Conservation (phyloP, 108 stramenopile genomes). For the Seminavis robusta region DNA sequence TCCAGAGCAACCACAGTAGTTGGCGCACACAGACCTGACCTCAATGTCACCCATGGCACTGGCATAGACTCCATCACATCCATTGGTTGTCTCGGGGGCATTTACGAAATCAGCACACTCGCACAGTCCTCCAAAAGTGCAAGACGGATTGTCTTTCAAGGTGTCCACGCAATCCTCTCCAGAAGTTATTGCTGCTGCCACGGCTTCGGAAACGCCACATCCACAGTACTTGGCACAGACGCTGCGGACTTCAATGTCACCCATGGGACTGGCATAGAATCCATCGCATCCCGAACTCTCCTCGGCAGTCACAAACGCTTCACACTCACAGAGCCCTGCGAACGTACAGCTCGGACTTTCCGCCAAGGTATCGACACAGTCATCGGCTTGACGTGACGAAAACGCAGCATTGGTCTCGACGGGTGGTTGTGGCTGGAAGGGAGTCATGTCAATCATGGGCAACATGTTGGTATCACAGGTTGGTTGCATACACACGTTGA, state of each 20-base stretch:
- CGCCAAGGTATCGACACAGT: slow-evolving; percentile 6
- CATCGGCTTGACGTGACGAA: no score
- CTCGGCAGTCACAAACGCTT: slow-evolving; percentile 3
- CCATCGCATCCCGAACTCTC: slow-evolving; percentile 7
- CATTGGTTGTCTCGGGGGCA: background rate
- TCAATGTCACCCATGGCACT: slow-evolving; percentile 6
- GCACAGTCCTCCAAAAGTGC: slow-evolving; percentile 10
- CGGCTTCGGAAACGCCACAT: no score
- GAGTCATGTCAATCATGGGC: background rate
- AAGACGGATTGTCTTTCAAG: slow-evolving; percentile 1
- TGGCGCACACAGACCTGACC: slow-evolving; percentile 7
- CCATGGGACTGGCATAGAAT: background rate
- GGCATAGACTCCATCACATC: slow-evolving; percentile 6
- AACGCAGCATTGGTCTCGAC: no score
- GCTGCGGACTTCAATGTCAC: slow-evolving; percentile 3
- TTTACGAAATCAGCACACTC: slow-evolving; percentile 6
- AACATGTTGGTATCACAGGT: slow-evolving; percentile 1
- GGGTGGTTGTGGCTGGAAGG: no score
- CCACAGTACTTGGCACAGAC: slow-evolving; percentile 12
- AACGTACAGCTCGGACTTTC: slow-evolving; percentile 8
- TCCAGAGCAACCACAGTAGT: slow-evolving; percentile 1
- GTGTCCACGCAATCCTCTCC: slow-evolving; percentile 1
- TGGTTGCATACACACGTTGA: slow-evolving; percentile 7
- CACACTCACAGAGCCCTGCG: slow-evolving; percentile 4
- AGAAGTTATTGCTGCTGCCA: no score